A percentile compares a stretch with the other conserved stretches of the same genome.
phyloP scores from a whole-genome alignment of 331 rosid species.

The Ulmus americana region DNA sequence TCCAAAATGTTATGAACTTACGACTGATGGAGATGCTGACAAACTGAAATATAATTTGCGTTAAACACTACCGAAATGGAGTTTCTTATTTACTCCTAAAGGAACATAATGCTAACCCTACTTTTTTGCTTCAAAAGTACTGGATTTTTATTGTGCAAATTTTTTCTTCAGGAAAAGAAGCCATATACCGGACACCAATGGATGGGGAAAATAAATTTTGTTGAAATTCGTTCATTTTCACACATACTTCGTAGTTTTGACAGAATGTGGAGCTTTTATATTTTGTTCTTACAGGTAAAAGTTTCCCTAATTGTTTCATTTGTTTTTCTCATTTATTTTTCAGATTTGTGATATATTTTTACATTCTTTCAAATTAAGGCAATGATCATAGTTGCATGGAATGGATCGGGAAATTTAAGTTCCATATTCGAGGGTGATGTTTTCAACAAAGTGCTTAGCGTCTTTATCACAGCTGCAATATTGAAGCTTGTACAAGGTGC shows the following conservation, averaged over 20 bases:
- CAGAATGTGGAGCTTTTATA: constrained; percentile 93
- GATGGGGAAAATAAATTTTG: constrained; percentile 82
- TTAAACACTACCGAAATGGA: neutral
- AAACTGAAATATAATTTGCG: neutral
- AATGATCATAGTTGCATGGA: constrained; percentile 90
- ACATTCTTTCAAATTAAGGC: constrained; percentile 47
- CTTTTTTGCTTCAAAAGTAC: neutral
- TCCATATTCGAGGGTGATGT: constrained; percentile 56
- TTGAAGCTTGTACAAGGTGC: constrained; percentile 92
- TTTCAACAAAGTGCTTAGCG: constrained; percentile 81
- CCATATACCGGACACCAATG: constrained; percentile 33
- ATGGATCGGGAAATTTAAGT: constrained; percentile 60
- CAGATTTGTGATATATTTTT: constrained; percentile 19
- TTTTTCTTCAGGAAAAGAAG: constrained; percentile 46
- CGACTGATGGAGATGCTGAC: neutral
- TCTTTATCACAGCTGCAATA: constrained; percentile 91
- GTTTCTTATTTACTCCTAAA: neutral
- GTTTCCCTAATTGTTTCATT: constrained; percentile 12
- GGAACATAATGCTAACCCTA: neutral
- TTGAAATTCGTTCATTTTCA: constrained; percentile 88
- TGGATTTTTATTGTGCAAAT: constrained; percentile 16
- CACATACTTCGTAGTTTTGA: constrained; percentile 92
- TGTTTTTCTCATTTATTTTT: constrained; percentile 9
- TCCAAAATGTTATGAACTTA: neutral
- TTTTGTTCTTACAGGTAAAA: constrained; percentile 74